Conservation (phyloP, 495 filamentous ascomycete genomes). For the Hyaloscypha variabilis region DNA sequence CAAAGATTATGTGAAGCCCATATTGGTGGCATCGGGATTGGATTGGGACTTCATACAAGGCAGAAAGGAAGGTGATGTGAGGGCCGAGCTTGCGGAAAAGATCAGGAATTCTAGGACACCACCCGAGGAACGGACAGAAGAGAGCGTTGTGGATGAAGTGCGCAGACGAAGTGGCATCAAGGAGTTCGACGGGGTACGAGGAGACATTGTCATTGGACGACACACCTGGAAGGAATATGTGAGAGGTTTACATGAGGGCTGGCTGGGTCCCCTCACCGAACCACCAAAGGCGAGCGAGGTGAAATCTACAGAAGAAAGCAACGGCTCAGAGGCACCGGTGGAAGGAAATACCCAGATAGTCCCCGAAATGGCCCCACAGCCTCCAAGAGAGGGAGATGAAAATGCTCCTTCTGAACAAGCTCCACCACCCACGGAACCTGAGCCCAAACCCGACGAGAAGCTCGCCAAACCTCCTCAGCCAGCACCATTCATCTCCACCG, state of each 20-base stretch:
- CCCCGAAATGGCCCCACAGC: constrained; percentile 20
- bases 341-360: constrained; percentile 19
- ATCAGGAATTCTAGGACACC: constrained; percentile 68
- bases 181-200: constrained; percentile 72
- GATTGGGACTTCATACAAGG: constrained; percentile 97
- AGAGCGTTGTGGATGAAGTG: constrained; percentile 58
- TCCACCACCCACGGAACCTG: constrained; percentile 36
- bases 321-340: not conserved
- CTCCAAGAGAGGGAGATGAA: constrained; percentile 16
- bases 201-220: constrained; percentile 87
- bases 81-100: constrained; percentile 78
- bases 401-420: not conserved
- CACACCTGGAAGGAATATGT: constrained; percentile 99
- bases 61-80: constrained; percentile 82
- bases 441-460: constrained; percentile 33
- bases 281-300: constrained; percentile 45
- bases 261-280: constrained; percentile 77
- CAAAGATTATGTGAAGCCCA: constrained; percentile 91
- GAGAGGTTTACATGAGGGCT: constrained; percentile 90
- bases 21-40: constrained; percentile 84
- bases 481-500: constrained; percentile 67
- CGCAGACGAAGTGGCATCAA: constrained; percentile 62
- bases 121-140: constrained; percentile 46
- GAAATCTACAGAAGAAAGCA: constrained; percentile 37
- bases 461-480: constrained; percentile 55